Evolutionary conservation across 208 protist genomes (phyloP).

Genomic region (Trypanosoma lewisi): DNA sequence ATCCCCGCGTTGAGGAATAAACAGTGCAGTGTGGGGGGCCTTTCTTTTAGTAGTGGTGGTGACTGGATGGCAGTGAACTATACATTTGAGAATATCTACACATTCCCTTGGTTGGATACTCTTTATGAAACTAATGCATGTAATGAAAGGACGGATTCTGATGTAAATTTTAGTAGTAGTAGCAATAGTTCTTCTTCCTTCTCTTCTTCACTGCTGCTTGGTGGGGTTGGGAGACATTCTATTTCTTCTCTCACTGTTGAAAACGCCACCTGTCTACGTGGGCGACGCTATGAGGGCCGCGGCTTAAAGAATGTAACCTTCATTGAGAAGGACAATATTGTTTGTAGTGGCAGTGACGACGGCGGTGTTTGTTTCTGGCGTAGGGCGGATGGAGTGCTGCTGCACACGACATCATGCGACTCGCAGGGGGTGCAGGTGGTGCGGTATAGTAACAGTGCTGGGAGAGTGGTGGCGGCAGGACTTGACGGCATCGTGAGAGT

Average conservation of each 20-base stretch:
- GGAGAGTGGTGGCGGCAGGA: constrained; percentile 33
- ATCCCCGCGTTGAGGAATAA: constrained; percentile 6
- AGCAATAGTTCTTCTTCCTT: no score
- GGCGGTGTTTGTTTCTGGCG: constrained; percentile 54
- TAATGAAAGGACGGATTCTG: background rate
- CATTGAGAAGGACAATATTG: constrained; percentile 44
- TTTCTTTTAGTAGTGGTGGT: constrained; percentile 45
- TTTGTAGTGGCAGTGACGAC: constrained; percentile 50
- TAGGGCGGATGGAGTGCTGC: constrained; percentile 22
- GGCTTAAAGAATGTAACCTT: constrained; percentile 65
- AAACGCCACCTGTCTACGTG: constrained; percentile 16
- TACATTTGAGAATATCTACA: constrained; percentile 34
- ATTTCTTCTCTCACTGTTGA: constrained; percentile 15
- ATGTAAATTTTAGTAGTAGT: background rate
- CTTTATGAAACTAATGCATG: background rate
- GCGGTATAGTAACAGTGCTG: constrained; percentile 18
- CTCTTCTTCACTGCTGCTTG: no score
- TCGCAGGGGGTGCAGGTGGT: constrained; percentile 48
- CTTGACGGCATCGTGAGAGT: constrained; percentile 54
- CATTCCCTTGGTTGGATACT: constrained; percentile 34
- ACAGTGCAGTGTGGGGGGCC: constrained; percentile 29
- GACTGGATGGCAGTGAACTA: constrained; percentile 50
- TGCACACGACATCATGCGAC: constrained; percentile 42
- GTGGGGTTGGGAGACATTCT: constrained; percentile 4
- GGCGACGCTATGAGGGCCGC: constrained; percentile 35